Percentiles rank a stretch among this genome's conserved stretches.
Evolutionary conservation across 129 eudicot genomes (phyloP).

Genomic region (Escallonia rubra): DNA sequence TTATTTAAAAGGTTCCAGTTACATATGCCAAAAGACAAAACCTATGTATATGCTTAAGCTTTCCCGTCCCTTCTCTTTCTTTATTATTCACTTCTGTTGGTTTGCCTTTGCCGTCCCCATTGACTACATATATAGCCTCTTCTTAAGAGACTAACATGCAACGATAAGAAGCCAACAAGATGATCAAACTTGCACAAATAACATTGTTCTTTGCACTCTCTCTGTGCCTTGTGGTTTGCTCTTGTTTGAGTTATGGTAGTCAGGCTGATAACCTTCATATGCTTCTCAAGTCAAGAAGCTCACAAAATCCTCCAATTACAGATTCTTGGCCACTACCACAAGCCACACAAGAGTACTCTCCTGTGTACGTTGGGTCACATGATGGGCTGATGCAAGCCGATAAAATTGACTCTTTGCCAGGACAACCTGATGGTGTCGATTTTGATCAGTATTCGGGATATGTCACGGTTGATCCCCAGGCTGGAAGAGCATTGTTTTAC

Average conservation of each 20-base stretch:
- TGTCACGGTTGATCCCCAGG: slow-evolving; percentile 36
- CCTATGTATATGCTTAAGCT: too few relatives aligned
- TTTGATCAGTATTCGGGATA: slow-evolving; percentile 54
- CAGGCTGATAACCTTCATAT: not conserved
- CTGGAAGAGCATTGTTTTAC: slow-evolving; percentile 49
- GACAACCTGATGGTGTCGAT: slow-evolving; percentile 37
- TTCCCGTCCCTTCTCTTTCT: too few relatives aligned
- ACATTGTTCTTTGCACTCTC: not conserved
- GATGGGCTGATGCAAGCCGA: slow-evolving; percentile 38
- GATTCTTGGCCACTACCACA: not conserved
- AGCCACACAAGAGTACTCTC: not conserved
- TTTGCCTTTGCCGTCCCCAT: too few relatives aligned
- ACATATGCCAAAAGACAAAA: too few relatives aligned
- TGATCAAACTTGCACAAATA: not conserved
- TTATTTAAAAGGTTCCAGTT: too few relatives aligned
- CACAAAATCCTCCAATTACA: not conserved
- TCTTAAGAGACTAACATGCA: too few relatives aligned
- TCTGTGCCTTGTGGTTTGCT: not conserved
- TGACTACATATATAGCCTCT: too few relatives aligned
- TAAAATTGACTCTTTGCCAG: slow-evolving; percentile 35
- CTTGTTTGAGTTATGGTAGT: not conserved
- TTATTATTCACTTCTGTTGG: too few relatives aligned
- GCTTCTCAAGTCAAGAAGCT: not conserved
- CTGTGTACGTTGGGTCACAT: slow-evolving; percentile 20
- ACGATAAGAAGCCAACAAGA: not conserved